Evolutionary conservation across 139 green algal species (phyloP).

Genomic region (Diplosphaera chodatii): DNA sequence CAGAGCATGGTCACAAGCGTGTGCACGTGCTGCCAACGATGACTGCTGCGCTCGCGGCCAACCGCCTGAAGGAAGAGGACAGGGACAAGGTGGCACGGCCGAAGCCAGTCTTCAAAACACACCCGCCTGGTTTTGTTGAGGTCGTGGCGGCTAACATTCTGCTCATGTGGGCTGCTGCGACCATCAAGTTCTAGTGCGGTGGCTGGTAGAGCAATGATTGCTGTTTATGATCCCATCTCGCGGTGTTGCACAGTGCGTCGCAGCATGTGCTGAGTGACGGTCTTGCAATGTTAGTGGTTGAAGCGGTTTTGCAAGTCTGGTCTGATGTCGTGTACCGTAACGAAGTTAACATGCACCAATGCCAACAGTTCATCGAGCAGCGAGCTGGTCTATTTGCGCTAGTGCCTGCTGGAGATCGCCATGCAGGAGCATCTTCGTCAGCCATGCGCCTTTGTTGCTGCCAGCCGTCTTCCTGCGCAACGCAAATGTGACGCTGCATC

Average conservation of each 20-base stretch:
- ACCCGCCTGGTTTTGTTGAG: slow-evolving; percentile 4
- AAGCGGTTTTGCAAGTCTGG: too few relatives aligned
- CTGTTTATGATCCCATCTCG: too few relatives aligned
- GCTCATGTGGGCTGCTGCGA: slow-evolving; percentile 13
- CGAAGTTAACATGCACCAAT: too few relatives aligned
- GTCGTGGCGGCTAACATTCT: slow-evolving; percentile 13
- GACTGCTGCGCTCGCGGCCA: too few relatives aligned
- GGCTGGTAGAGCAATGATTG: background rate
- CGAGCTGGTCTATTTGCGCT: background rate
- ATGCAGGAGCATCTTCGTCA: slow-evolving; percentile 44
- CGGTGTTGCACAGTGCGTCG: too few relatives aligned
- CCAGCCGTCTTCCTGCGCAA: slow-evolving; percentile 38
- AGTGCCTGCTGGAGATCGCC: background rate
- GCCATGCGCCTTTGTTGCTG: slow-evolving; percentile 44
- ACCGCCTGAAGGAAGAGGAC: background rate
- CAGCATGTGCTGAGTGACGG: too few relatives aligned
- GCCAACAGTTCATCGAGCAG: too few relatives aligned
- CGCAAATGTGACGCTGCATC: slow-evolving; percentile 15
- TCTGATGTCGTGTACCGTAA: too few relatives aligned
- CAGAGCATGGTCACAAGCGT: background rate
- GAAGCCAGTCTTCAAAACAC: slow-evolving; percentile 10
- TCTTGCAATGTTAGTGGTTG: too few relatives aligned
- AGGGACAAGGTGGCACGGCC: background rate
- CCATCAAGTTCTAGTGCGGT: background rate
- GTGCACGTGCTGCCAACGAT: background rate